Conservation (phyloP, 495 filamentous ascomycete genomes). For the Neurospora intermedia region DNA sequence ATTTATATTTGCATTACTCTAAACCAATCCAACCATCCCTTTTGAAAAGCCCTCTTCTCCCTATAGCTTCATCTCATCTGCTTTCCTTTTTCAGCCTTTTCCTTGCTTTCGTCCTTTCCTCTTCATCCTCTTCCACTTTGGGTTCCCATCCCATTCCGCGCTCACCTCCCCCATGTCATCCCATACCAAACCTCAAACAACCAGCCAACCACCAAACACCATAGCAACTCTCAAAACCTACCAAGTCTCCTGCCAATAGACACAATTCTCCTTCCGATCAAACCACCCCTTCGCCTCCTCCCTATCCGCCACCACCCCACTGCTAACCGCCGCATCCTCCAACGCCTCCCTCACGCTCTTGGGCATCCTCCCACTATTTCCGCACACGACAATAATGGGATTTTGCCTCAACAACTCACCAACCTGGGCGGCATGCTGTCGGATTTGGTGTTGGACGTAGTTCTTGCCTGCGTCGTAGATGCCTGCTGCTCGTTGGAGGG, state of each 20-base stretch:
- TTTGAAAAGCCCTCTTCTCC: background rate
- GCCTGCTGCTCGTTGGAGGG: background rate
- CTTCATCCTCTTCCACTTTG: too few species aligned
- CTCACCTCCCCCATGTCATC: background rate
- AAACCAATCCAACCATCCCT: background rate
- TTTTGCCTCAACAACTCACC: slow-evolving; percentile 39
- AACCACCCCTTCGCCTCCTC: slow-evolving; percentile 24
- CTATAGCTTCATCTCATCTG: background rate
- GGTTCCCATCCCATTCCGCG: too few species aligned
- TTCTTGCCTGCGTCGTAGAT: slow-evolving; percentile 44
- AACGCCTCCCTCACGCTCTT: slow-evolving; percentile 75
- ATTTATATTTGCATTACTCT: background rate
- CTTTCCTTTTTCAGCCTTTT: background rate
- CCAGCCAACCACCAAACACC: background rate
- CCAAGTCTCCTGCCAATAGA: slow-evolving; percentile 40
- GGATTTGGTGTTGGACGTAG: slow-evolving; percentile 84
- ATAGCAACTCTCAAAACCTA: slow-evolving; percentile 6
- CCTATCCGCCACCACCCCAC: slow-evolving; percentile 11
- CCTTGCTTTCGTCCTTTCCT: background rate
- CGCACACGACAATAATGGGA: slow-evolving; percentile 58
- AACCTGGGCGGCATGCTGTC: slow-evolving; percentile 46
- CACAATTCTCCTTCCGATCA: slow-evolving; percentile 7
- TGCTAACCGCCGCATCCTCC: slow-evolving; percentile 50
- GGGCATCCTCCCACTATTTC: slow-evolving; percentile 79
- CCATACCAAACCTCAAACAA: background rate